Percentiles rank a stretch among this genome's conserved stretches.
phyloP scores from a whole-genome alignment of 2,329 filamentous ascomycete genomes.

The Fusarium fracticaudum region DNA sequence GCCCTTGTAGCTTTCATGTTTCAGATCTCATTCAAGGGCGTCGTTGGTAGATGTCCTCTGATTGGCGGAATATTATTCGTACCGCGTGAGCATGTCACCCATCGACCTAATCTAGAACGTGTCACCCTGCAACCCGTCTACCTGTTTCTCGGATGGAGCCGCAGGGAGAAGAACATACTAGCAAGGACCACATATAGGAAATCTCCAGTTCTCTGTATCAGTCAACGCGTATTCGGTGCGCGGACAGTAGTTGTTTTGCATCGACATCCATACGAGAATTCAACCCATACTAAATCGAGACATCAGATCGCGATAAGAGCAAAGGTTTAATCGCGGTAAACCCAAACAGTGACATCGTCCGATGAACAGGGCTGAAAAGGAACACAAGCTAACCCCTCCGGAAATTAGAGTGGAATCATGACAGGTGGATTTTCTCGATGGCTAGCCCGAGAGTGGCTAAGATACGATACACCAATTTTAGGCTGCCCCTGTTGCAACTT shows the following conservation, averaged over 20 bases:
- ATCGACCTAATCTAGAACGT: neutral
- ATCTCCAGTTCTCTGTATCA: neutral
- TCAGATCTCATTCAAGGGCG: conserved; percentile 15
- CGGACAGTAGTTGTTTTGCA: neutral
- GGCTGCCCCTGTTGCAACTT: neutral
- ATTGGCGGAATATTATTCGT: conserved; percentile 22
- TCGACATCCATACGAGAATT: neutral
- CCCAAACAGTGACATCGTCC: neutral
- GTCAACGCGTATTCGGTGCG: neutral
- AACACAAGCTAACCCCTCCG: neutral
- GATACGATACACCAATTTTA: neutral
- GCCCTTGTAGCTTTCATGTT: neutral
- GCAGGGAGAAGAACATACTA: neutral
- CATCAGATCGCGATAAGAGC: neutral
- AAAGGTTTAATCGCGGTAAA: neutral
- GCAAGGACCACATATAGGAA: neutral
- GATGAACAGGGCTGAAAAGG: conserved; percentile 5
- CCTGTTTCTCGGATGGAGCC: neutral
- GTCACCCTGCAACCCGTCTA: neutral
- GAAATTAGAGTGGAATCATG: conserved; percentile 27
- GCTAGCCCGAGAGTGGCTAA: neutral
- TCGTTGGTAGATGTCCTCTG: neutral
- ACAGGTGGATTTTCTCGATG: neutral
- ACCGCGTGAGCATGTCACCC: neutral
- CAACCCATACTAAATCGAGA: neutral